Evolutionary conservation across 2,329 filamentous ascomycete species (phyloP).

Genomic region (Furcasterigmium furcatum): DNA sequence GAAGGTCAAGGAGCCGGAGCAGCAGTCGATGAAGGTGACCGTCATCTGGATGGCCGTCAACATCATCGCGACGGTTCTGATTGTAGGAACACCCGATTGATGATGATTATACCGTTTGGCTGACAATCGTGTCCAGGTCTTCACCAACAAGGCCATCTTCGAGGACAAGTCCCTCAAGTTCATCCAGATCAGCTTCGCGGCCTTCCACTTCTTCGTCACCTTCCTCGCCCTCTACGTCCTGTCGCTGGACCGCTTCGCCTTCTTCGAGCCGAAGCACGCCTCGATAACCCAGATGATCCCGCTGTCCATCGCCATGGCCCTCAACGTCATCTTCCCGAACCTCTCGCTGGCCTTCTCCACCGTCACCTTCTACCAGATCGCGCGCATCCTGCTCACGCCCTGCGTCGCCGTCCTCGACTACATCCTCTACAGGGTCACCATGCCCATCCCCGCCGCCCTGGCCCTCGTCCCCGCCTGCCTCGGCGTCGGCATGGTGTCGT

Average conservation of each 20-base stretch:
- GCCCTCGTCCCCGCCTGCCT: conserved; percentile 59
- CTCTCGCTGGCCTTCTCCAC: conserved; percentile 64
- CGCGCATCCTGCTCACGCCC: conserved; percentile 64
- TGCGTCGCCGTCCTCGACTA: conserved; percentile 64
- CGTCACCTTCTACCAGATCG: conserved; percentile 69
- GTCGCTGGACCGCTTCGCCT: conserved; percentile 53
- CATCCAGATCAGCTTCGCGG: conserved; percentile 62
- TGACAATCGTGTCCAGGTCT: conserved; percentile 44
- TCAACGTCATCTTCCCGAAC: conserved; percentile 68
- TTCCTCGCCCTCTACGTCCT: conserved; percentile 59
- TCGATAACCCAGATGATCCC: conserved; percentile 56
- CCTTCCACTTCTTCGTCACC: conserved; percentile 67
- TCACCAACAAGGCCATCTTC: conserved; percentile 70
- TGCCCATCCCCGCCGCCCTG: conserved; percentile 50
- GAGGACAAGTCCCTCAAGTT: conserved; percentile 57
- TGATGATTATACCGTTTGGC: conserved; percentile 6
- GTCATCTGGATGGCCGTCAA: conserved; percentile 59
- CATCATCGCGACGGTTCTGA: conserved; percentile 59
- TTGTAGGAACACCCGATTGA: conserved; percentile 36
- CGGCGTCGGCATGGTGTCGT: conserved; percentile 64
- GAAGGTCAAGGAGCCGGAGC: conserved; percentile 24
- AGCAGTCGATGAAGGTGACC: conserved; percentile 31
- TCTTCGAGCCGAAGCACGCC: conserved; percentile 56
- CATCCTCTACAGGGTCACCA: conserved; percentile 52
- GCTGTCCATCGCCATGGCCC: conserved; percentile 63